phyloP scores from a whole-genome alignment of 1,284 basidiomycete species.

The Heliocybe sulcata region DNA sequence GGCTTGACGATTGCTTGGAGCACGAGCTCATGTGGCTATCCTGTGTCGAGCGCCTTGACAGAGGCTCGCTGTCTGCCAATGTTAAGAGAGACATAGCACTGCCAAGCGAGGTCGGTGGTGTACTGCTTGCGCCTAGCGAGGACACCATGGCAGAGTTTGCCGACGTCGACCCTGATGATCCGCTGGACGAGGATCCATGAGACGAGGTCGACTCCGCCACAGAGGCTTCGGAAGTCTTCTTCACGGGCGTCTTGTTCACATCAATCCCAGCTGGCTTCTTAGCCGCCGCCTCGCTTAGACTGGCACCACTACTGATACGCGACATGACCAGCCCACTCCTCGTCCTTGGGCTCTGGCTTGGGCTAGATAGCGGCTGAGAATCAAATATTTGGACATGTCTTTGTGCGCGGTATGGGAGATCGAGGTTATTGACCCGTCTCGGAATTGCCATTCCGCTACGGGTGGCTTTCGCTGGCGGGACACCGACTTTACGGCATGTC shows the following conservation, averaged over 20 bases:
- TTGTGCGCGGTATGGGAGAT: constrained; percentile 13
- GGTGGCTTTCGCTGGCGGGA: constrained; percentile 47
- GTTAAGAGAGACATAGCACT: constrained; percentile 21
- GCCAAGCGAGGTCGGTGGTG: constrained; percentile 25
- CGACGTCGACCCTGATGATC: constrained; percentile 9
- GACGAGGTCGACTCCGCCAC: constrained; percentile 13
- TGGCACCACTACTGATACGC: constrained; percentile 10
- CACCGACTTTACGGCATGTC: constrained; percentile 61
- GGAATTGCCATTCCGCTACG: constrained; percentile 56
- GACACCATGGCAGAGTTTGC: constrained; percentile 16
- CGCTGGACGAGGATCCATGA: constrained; percentile 16
- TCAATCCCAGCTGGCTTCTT: constrained; percentile 11
- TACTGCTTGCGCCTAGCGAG: constrained; percentile 17
- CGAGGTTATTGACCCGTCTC: constrained; percentile 34
- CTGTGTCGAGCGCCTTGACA: not conserved
- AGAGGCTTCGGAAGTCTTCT: not conserved
- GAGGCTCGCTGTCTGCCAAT: constrained; percentile 3
- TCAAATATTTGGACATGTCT: constrained; percentile 72
- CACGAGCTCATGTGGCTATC: not conserved
- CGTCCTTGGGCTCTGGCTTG: constrained; percentile 27
- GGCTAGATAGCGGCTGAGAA: constrained; percentile 59
- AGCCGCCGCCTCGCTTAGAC: not conserved
- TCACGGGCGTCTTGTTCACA: constrained; percentile 15
- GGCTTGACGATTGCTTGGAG: not conserved
- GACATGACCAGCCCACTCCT: constrained; percentile 27